Evolutionary conservation across 2,329 filamentous ascomycete genomes (phyloP).

Genomic region (Dothideomycetes sp.): DNA sequence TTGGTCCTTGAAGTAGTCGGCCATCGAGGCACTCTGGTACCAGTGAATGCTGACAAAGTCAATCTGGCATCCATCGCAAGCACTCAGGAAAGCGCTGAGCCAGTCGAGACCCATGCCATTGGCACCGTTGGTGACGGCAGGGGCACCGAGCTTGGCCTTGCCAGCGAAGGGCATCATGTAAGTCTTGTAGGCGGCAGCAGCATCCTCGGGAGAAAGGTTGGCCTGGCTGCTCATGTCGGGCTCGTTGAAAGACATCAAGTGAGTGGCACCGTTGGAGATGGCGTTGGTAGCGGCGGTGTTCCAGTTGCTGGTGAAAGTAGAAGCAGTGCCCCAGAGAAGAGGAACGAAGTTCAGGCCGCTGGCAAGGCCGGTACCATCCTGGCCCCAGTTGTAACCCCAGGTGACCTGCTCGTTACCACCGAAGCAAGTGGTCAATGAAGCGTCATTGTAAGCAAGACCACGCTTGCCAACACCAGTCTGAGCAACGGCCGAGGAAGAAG

Average conservation of each 20-base stretch:
- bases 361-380: constrained; percentile 32
- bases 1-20: constrained; percentile 46
- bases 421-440: constrained; percentile 45
- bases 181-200: constrained; percentile 45
- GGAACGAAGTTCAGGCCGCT: constrained; percentile 52
- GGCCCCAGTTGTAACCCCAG: constrained; percentile 65
- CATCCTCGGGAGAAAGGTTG: constrained; percentile 44
- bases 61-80: constrained; percentile 46
- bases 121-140: constrained; percentile 55
- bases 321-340: constrained; percentile 47
- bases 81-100: constrained; percentile 44
- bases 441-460: constrained; percentile 60
- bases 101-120: constrained; percentile 45
- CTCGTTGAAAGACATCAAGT: constrained; percentile 64
- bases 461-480: constrained; percentile 44
- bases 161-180: constrained; percentile 49
- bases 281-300: constrained; percentile 40
- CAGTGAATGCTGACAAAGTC: constrained; percentile 58
- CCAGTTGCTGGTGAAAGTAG: constrained; percentile 44
- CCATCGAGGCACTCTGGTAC: constrained; percentile 45
- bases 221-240: constrained; percentile 54
- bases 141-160: constrained; percentile 47
- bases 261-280: constrained; percentile 45
- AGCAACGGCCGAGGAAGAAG: constrained; percentile 19
- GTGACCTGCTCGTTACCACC: constrained; percentile 35